phyloP scores from a whole-genome alignment of 1,284 basidiomycete genomes.

The Melampsora abietis-canadensis region DNA sequence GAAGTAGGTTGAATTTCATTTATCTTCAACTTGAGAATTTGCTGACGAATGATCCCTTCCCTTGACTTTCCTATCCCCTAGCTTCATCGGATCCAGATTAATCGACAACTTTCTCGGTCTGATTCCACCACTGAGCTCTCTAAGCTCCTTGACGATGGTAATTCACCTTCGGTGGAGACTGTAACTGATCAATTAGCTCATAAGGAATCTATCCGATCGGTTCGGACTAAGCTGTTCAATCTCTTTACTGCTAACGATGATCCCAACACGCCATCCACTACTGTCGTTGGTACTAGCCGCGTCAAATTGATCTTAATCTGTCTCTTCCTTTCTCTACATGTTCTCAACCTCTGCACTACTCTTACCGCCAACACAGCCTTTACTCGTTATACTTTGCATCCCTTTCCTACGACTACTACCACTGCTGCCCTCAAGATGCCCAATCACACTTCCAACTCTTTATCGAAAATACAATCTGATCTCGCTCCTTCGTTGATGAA shows the following conservation, averaged over 20 bases:
- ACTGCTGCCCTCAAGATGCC: conserved; percentile 52
- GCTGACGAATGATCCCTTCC: neutral
- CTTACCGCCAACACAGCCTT: conserved; percentile 71
- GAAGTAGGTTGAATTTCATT: conserved; percentile 57
- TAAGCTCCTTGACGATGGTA: conserved; percentile 33
- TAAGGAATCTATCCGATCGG: conserved; percentile 23
- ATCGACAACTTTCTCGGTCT: conserved; percentile 24
- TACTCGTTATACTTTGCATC: conserved; percentile 58
- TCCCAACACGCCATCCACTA: neutral
- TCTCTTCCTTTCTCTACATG: conserved; percentile 80
- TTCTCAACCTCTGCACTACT: conserved; percentile 89
- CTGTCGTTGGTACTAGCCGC: conserved; percentile 26
- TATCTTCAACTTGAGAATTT: neutral
- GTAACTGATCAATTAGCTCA: conserved; percentile 30
- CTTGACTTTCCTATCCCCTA: neutral
- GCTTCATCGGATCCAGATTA: conserved; percentile 40
- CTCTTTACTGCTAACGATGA: conserved; percentile 19
- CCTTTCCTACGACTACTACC: conserved; percentile 47
- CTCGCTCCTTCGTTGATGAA: too few species aligned
- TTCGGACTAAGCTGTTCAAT: conserved; percentile 21
- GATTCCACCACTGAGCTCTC: conserved; percentile 36
- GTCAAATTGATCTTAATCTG: conserved; percentile 26
- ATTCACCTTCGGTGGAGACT: conserved; percentile 30
- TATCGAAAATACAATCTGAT: too few species aligned
- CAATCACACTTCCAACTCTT: conserved; percentile 56